These are phyloP conservation scores for Paraphoma sp. DNA, from an alignment of 2,329 filamentous ascomycete genomes.

Conservation along the genomic window DNA sequence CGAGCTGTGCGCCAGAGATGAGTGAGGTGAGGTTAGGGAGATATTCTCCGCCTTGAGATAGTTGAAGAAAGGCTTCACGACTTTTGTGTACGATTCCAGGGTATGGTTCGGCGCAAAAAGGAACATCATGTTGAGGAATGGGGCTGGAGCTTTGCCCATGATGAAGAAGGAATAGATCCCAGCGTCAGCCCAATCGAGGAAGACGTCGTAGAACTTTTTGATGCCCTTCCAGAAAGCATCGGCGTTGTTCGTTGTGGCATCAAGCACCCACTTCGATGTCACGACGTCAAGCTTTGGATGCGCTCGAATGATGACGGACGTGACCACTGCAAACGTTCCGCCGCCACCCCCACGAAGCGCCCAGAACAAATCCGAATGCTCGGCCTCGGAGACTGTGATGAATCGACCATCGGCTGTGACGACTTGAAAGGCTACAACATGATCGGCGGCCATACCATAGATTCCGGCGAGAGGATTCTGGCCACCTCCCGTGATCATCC, in stretches of 20 bases:
- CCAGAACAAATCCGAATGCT: constrained; percentile 15
- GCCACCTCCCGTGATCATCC: constrained; percentile 26
- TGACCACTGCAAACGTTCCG: constrained; percentile 20
- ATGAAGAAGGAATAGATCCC: constrained; percentile 11
- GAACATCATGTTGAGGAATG: constrained; percentile 6
- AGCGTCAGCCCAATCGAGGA: constrained; percentile 6
- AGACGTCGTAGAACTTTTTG: constrained; percentile 4
- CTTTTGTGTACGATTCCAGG: constrained; percentile 5
- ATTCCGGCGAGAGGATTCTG: constrained; percentile 22
- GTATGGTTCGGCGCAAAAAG: constrained; percentile 20
- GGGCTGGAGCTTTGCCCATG: constrained; percentile 3
- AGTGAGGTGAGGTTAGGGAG: constrained; percentile 14
- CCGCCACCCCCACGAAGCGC: constrained; percentile 19
- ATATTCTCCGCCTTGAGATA: constrained; percentile 13
- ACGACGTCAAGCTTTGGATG: constrained; percentile 22
- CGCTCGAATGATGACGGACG: constrained; percentile 17
- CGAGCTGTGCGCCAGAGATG: constrained; percentile 12
- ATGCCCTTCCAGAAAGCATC: constrained; percentile 20
- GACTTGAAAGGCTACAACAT: constrained; percentile 30
- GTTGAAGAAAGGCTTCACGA: constrained; percentile 18
- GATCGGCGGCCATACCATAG: constrained; percentile 32
- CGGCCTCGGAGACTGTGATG: constrained; percentile 23
- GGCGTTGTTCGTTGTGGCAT: constrained; percentile 4
- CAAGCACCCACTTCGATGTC: constrained; percentile 5
- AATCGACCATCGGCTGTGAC: constrained; percentile 31